These are phyloP conservation scores for Trichomonascus vanleenenianus DNA, from an alignment of 805 yeast species.

Conservation along the genomic window DNA sequence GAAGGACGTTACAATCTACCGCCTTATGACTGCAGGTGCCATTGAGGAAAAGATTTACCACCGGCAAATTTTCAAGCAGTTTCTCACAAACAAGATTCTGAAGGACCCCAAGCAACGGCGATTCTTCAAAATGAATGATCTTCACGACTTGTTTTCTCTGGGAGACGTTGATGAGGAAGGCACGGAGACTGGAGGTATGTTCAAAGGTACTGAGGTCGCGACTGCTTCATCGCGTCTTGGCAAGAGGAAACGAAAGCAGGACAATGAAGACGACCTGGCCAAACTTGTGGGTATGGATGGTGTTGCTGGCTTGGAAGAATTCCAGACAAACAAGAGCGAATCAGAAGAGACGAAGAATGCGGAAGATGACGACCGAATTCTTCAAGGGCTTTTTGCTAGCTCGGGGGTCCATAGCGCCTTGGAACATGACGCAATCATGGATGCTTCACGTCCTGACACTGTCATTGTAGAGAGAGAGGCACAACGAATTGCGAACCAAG, in stretches of 20 bases:
- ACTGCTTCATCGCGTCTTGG: background rate
- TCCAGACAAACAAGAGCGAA: conserved; percentile 41
- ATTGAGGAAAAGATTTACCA: conserved; percentile 96
- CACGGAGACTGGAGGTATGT: conserved; percentile 61
- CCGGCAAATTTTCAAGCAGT: conserved; percentile 92
- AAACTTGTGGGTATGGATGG: conserved; percentile 61
- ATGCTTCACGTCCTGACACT: conserved; percentile 44
- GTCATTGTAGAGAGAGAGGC: conserved; percentile 59
- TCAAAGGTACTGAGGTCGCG: conserved; percentile 35
- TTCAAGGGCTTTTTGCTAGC: conserved; percentile 67
- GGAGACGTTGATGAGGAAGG: conserved; percentile 57
- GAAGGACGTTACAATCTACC: conserved; percentile 80
- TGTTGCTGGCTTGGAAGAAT: conserved; percentile 62
- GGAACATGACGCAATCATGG: conserved; percentile 71
- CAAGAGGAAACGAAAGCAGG: conserved; percentile 19
- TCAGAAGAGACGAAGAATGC: conserved; percentile 19
- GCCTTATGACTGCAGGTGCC: conserved; percentile 90
- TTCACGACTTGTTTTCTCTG: conserved; percentile 80
- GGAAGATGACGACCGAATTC: conserved; percentile 47
- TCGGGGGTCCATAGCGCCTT: conserved; percentile 67
- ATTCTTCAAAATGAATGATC: conserved; percentile 85
- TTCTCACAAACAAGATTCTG: conserved; percentile 83
- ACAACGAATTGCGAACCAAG: conserved; percentile 49
- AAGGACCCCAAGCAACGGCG: conserved; percentile 93
- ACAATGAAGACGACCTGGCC: conserved; percentile 56